Evolutionary conservation across 1,139 yeast species (phyloP).

Genomic region (Debaryomyces coudertii): DNA sequence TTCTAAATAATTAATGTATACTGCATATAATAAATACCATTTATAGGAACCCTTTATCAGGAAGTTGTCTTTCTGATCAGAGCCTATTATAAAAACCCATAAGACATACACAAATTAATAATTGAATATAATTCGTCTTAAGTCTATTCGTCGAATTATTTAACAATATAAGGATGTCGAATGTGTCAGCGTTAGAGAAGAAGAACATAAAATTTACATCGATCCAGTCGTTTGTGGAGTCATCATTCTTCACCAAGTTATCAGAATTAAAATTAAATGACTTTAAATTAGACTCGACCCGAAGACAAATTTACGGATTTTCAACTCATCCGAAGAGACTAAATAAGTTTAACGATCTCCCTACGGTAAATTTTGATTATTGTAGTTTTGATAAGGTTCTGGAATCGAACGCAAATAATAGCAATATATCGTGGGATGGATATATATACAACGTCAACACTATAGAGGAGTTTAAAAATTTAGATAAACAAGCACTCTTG

Average conservation of each 20-base stretch:
- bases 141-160: neutral
- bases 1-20: neutral
- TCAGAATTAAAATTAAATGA: constrained; percentile 68
- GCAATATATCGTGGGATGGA: constrained; percentile 23
- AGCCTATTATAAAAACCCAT: neutral
- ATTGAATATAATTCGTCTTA: neutral
- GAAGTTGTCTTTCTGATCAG: neutral
- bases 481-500: constrained; percentile 64
- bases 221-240: constrained; percentile 74
- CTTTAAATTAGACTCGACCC: constrained; percentile 60
- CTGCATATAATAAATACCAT: constrained; percentile 12
- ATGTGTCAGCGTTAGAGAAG: neutral
- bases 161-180: neutral
- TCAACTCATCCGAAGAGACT: constrained; percentile 33
- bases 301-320: constrained; percentile 43
- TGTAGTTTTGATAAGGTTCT: constrained; percentile 42
- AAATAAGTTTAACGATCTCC: constrained; percentile 47
- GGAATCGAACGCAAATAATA: constrained; percentile 34
- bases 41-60: constrained; percentile 2
- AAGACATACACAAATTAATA: neutral
- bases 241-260: constrained; percentile 80
- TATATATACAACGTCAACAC: constrained; percentile 70
- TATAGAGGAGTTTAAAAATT: constrained; percentile 74
- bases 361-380: constrained; percentile 40
- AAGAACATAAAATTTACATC: constrained; percentile 44